A percentile compares a stretch with the other conserved stretches of the same genome.
Conservation (phyloP, 345 rosid species). For the Aegle marmelos region DNA sequence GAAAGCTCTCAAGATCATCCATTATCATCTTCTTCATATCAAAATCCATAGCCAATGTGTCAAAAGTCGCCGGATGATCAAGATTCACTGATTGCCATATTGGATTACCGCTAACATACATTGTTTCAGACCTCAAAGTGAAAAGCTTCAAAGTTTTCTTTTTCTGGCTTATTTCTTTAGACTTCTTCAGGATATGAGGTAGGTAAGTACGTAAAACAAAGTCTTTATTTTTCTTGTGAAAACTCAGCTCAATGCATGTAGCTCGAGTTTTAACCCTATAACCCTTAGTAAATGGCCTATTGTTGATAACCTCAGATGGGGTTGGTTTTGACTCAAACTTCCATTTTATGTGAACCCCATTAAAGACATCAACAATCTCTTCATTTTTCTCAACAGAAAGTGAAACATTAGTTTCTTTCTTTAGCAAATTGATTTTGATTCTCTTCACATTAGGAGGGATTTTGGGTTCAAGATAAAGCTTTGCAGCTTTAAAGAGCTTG, state of each 20-base stretch:
- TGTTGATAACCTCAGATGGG: background rate
- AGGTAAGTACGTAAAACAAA: conserved; percentile 21
- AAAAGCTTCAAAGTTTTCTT: conserved; percentile 28
- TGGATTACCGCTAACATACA: background rate
- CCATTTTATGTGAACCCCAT: conserved; percentile 29
- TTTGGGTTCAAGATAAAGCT: conserved; percentile 37
- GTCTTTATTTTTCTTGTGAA: conserved; percentile 31
- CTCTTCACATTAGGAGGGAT: background rate
- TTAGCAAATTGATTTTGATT: background rate
- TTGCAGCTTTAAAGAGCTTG: conserved; percentile 11
- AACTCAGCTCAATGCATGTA: conserved; percentile 20
- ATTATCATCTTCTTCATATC: conserved; percentile 28
- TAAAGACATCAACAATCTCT: conserved; percentile 5
- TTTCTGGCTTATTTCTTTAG: conserved; percentile 10
- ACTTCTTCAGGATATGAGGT: conserved; percentile 16
- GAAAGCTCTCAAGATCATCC: conserved; percentile 33
- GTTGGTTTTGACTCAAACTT: conserved; percentile 4
- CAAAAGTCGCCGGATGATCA: conserved; percentile 31
- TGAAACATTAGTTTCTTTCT: conserved; percentile 4
- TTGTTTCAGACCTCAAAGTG: conserved; percentile 20
- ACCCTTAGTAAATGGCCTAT: too few species aligned
- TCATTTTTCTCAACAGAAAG: conserved; percentile 22
- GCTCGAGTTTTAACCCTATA: background rate
- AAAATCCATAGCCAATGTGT: conserved; percentile 27
- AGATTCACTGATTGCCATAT: conserved; percentile 33